Conservation (phyloP, 768 basidiomycete genomes). For the Gymnopilus junonius region DNA sequence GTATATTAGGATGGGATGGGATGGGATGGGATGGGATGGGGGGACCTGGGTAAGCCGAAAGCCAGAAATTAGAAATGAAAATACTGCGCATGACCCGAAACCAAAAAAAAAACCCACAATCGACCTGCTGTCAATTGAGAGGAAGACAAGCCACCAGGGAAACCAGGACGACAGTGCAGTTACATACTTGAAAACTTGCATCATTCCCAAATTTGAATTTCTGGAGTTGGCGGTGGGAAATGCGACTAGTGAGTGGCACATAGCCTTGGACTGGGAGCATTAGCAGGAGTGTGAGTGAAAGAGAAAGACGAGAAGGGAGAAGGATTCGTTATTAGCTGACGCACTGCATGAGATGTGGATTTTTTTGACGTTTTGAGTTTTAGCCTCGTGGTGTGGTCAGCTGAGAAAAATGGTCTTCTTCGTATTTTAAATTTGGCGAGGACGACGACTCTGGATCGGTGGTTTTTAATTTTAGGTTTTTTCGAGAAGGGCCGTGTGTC, state of each 20-base stretch:
- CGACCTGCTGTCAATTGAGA: not conserved
- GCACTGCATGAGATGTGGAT: not conserved
- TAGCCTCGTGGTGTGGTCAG: not conserved
- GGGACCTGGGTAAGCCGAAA: constrained; percentile 1
- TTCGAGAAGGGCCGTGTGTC: too few species aligned
- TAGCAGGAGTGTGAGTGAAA: too few species aligned
- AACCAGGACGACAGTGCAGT: too few species aligned
- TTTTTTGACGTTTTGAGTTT: not conserved
- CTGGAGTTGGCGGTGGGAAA: too few species aligned
- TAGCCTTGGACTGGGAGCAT: too few species aligned
- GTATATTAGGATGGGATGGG: too few species aligned
- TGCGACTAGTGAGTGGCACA: too few species aligned
- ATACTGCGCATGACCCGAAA: not conserved
- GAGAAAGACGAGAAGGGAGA: not conserved
- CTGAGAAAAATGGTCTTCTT: not conserved
- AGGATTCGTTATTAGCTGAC: not conserved
- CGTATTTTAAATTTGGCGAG: not conserved
- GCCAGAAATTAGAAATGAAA: not conserved
- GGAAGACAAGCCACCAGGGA: not conserved
- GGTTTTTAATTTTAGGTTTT: not conserved
- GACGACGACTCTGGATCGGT: not conserved
- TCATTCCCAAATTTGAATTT: too few species aligned
- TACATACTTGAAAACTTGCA: too few species aligned
- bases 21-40: too few species aligned
- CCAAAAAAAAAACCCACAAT: not conserved